These are phyloP conservation scores for Xylaria flabelliformis DNA, from an alignment of 495 filamentous ascomycete species.

Conservation along the genomic window DNA sequence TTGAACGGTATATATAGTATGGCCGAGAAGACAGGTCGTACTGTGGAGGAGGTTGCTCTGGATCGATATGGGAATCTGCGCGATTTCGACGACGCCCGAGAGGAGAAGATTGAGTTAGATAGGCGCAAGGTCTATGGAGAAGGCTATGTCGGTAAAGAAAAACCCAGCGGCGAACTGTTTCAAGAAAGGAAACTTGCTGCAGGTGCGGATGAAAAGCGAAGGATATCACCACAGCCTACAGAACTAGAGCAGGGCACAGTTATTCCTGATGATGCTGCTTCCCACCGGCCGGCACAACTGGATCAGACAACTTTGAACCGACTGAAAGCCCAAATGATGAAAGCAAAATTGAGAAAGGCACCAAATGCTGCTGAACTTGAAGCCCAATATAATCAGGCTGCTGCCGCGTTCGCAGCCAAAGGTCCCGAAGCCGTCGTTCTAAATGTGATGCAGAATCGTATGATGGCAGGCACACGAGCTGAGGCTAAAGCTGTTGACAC, in stretches of 20 bases:
- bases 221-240: slow-evolving; percentile 44
- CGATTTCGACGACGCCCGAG: slow-evolving; percentile 90
- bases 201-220: slow-evolving; percentile 55
- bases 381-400: slow-evolving; percentile 78
- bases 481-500: slow-evolving; percentile 79
- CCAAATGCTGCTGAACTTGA: slow-evolving; percentile 81
- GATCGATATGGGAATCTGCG: slow-evolving; percentile 82
- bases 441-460: slow-evolving; percentile 84
- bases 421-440: slow-evolving; percentile 76
- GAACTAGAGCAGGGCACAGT: slow-evolving; percentile 50
- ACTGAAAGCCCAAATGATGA: slow-evolving; percentile 91
- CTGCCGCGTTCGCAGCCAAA: slow-evolving; percentile 56
- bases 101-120: slow-evolving; percentile 93
- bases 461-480: slow-evolving; percentile 77
- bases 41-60: slow-evolving; percentile 80
- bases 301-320: slow-evolving; percentile 85
- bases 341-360: slow-evolving; percentile 81
- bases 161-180: slow-evolving; percentile 86
- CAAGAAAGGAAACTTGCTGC: slow-evolving; percentile 62
- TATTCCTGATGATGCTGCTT: slow-evolving; percentile 50
- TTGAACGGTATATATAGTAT: slow-evolving; percentile 84
- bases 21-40: slow-evolving; percentile 71
- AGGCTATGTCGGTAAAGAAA: slow-evolving; percentile 85
- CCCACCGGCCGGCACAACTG: slow-evolving; percentile 55
- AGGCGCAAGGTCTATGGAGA: slow-evolving; percentile 82